Evolutionary conservation across 805 yeast genomes (phyloP).

Genomic region (Sugiyamaella smithiae): DNA sequence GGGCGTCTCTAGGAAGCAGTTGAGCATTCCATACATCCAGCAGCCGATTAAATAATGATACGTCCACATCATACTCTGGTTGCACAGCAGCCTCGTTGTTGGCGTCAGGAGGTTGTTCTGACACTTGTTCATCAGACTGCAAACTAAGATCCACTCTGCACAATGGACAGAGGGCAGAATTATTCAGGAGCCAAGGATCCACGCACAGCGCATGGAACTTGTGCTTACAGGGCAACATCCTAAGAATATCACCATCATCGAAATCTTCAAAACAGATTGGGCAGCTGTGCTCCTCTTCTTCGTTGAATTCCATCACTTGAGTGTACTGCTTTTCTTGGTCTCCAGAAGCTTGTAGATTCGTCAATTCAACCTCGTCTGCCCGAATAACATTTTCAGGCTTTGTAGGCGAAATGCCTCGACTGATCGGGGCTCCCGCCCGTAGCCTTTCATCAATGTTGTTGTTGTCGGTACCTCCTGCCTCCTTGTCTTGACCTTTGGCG

Average conservation of each 20-base stretch:
- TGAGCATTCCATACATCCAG: slow-evolving; percentile 34
- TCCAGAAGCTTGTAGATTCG: neutral
- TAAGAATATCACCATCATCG: slow-evolving; percentile 54
- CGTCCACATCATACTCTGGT: slow-evolving; percentile 22
- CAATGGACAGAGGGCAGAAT: slow-evolving; percentile 80
- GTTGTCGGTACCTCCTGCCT: neutral
- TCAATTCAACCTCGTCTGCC: neutral
- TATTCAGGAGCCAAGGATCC: slow-evolving; percentile 75
- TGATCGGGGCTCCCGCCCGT: neutral
- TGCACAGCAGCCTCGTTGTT: slow-evolving; percentile 11
- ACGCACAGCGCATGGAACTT: slow-evolving; percentile 78
- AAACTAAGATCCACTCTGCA: slow-evolving; percentile 63
- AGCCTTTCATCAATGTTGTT: neutral
- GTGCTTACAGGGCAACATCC: slow-evolving; percentile 80
- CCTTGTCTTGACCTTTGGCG: neutral
- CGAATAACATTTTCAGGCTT: neutral
- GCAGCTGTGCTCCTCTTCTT: slow-evolving; percentile 44
- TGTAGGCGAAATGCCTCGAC: too few species aligned
- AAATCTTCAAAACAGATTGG: slow-evolving; percentile 76
- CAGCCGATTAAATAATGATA: slow-evolving; percentile 27
- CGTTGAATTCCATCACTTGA: slow-evolving; percentile 26
- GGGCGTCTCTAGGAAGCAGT: slow-evolving; percentile 29
- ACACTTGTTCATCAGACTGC: slow-evolving; percentile 22
- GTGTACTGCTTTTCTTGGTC: slow-evolving; percentile 2
- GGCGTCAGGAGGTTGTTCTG: slow-evolving; percentile 21